Conservation (phyloP, 2,329 filamentous ascomycete genomes). For the Fusarium chlamydosporum region DNA sequence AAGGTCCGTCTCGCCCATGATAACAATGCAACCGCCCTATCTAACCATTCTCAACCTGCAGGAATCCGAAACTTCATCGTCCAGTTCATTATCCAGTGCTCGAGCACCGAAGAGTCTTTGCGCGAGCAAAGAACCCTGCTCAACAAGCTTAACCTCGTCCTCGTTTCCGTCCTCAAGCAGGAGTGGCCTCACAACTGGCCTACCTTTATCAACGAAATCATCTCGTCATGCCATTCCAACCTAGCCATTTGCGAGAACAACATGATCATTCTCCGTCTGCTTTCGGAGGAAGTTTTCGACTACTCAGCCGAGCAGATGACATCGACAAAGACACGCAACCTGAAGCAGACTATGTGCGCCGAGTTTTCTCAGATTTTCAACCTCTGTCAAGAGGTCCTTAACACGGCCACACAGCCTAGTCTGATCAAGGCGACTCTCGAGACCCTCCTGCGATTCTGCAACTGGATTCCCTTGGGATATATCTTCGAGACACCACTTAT, state of each 20-base stretch:
- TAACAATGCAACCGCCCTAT: slow-evolving; percentile 2
- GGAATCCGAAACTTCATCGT: slow-evolving; percentile 99
- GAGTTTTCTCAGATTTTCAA: slow-evolving; percentile 99
- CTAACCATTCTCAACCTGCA: slow-evolving; percentile 56
- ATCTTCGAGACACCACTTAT: slow-evolving; percentile 99
- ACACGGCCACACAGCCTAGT: slow-evolving; percentile 87
- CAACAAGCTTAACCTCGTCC: slow-evolving; percentile 98
- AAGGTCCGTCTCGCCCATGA: slow-evolving; percentile 68
- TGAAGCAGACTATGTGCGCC: slow-evolving; percentile 98
- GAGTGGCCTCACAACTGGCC: slow-evolving; percentile 99
- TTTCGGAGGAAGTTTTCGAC: slow-evolving; percentile 99
- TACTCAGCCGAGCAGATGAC: slow-evolving; percentile 99
- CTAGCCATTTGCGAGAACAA: slow-evolving; percentile 99
- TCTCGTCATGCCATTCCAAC: slow-evolving; percentile 94
- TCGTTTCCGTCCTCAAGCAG: slow-evolving; percentile 98
- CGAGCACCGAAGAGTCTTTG: slow-evolving; percentile 88
- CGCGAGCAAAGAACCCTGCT: slow-evolving; percentile 88
- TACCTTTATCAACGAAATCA: slow-evolving; percentile 99
- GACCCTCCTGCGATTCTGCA: slow-evolving; percentile 94
- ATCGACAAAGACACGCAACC: slow-evolving; percentile 93
- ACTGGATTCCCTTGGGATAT: slow-evolving; percentile 98
- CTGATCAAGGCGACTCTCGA: slow-evolving; percentile 97
- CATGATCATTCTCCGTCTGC: slow-evolving; percentile 95
- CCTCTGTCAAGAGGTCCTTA: slow-evolving; percentile 94
- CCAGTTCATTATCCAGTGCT: slow-evolving; percentile 96